Evolutionary conservation across 192 early-diverging fungal genomes (phyloP), one percentile per base, ranked within the genome.

Genomic region (Mortierella alpina): DNA sequence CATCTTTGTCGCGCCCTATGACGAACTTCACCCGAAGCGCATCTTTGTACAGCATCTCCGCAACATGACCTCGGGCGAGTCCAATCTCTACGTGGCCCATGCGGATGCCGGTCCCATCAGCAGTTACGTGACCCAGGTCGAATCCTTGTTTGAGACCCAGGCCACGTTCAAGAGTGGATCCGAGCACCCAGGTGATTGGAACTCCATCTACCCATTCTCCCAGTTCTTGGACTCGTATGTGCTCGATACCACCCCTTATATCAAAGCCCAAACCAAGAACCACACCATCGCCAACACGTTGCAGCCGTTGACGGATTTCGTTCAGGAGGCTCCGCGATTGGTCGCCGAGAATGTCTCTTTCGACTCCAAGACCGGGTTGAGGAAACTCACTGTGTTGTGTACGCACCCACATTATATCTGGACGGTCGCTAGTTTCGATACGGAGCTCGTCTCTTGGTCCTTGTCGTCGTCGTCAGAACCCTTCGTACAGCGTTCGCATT

Each of bases 381-480:
- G 87, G 9, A 81, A 79, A 13, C 70, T 93, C 59, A 70, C 86
- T 13, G 55, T 91, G 14, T 17, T 83, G 8, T 86, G 84, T 46
- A 58, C 83, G 12, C 75, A 84, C 18, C 84, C 85, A 7, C 62
- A 84, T 48, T 89, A 88, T 63, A 86, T 88, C 41, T 93, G 91
- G 90, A 91, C 89, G 0, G 89, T 92, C 6, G 75, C 92, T 22
- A 75, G 85, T n/a, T 94, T 94, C 82, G 79, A 88, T 56, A 91
- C 88, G 0, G 82, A 87, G 47, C 75, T 94, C 20, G 58, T 86
- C 5, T 78, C 81, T 0, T 94, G 93, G 93, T 88, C 85, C 7
- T 83, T 88, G 18, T 68, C 72, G 1, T 82, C 31, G 3, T 59
- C 84, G 15, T 77, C 82, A 2, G 69, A 85, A 18, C 87, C 87